Evolutionary conservation across 2,329 filamentous ascomycete species (phyloP), one percentile per base, ranked within the genome.

Genomic region (Gaeumannomyces sp.): DNA sequence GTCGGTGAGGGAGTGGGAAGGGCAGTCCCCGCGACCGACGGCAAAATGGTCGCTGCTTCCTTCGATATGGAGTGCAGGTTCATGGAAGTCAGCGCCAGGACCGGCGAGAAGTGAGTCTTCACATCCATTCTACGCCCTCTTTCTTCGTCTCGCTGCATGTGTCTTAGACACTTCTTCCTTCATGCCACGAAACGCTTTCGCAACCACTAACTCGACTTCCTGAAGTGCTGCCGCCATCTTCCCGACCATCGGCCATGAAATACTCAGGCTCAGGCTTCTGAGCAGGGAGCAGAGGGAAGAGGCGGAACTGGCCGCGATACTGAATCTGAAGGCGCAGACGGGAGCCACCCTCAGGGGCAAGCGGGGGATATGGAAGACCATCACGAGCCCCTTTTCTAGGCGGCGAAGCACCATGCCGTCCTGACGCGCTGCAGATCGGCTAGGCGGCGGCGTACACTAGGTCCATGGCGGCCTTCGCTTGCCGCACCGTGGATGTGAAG

Each of bases 31-130:
- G 75, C 72, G 71, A 69, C 68, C 5, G 74, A 76, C 58, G 76
- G 76, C 6, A 67, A 69, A 64, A 70, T 61, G 63, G 64, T 72
- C 0, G 73, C 74, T 1, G 64, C 67, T 62, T 64, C 65, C 22
- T 67, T 68, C 62, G 38, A 68, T 53, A 60, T 69, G 28, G 67
- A 69, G 50, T 66, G 72, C 68, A 45, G 66, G 53, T 75, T 76
- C 63, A 64, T 75, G 57, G 75, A 77, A 68, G 72, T 72, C 11
- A 76, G 74, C 57, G 73, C 73, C 3, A 69, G 66, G 60, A 71
- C 72, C 5, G 74, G 74, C 25, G 72, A 73, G 33, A 72, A 74
- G 62, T 64, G 45, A 33, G 62, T 60, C 22, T 7, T 27, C n/a
- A 2, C 16, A 13, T 50, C 27, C n/a, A 59, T 19, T 6, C 25